Evolutionary conservation across 805 yeast genomes (phyloP).

Genomic region (Schizosaccharomyces lindneri): DNA sequence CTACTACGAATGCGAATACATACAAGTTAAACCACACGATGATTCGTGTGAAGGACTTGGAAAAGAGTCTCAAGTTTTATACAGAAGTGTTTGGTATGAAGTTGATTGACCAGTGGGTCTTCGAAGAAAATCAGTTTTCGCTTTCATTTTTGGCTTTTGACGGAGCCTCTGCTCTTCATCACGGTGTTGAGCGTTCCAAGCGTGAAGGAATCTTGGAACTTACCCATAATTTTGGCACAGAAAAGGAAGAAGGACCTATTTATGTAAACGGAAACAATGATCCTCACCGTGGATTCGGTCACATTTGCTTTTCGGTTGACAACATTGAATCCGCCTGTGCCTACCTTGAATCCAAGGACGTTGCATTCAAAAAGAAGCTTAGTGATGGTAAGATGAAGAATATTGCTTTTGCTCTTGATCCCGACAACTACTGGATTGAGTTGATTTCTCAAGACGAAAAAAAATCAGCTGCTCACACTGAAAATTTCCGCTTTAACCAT

Average conservation of each 20-base stretch:
- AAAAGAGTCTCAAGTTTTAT: slow-evolving; percentile 48
- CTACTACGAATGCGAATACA: slow-evolving; percentile 7
- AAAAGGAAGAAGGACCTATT: slow-evolving; percentile 13
- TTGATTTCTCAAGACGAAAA: slow-evolving; percentile 30
- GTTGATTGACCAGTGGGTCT: slow-evolving; percentile 25
- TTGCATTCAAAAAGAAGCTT: slow-evolving; percentile 55
- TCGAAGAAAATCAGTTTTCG: slow-evolving; percentile 30
- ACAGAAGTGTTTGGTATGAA: slow-evolving; percentile 49
- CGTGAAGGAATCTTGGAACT: slow-evolving; percentile 57
- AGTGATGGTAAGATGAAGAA: slow-evolving; percentile 75
- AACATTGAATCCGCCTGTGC: slow-evolving; percentile 41
- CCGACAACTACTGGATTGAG: slow-evolving; percentile 94
- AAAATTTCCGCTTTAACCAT: slow-evolving; percentile 15
- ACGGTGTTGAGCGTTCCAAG: background rate
- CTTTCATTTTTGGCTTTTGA: slow-evolving; percentile 1
- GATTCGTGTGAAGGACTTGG: slow-evolving; percentile 63
- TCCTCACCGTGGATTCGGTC: slow-evolving; percentile 82
- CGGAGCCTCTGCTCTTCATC: background rate
- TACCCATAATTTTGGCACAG: slow-evolving; percentile 57
- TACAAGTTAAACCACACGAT: slow-evolving; percentile 29
- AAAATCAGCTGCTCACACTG: slow-evolving; percentile 18
- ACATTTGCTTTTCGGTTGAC: slow-evolving; percentile 68
- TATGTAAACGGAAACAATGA: slow-evolving; percentile 58
- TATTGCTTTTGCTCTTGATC: slow-evolving; percentile 86
- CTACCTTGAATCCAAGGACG: slow-evolving; percentile 34